Evolutionary conservation across 2,329 filamentous ascomycete species (phyloP), one percentile per base, ranked within the genome.

Genomic region (Alternaria triticina): DNA sequence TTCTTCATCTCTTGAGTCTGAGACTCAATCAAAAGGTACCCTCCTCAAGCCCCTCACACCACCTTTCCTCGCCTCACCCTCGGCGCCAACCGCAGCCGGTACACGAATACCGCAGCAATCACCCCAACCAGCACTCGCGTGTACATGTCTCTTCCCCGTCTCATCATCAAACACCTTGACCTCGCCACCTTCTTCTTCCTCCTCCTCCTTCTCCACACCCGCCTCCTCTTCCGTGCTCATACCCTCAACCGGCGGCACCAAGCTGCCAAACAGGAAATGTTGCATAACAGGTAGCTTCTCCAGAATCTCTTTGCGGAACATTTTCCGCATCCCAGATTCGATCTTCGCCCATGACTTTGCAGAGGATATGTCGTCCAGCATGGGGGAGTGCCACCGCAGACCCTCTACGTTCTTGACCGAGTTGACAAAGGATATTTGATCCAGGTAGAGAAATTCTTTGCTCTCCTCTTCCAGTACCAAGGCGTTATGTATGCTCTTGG

Each of bases 31-130:
- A 80, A 96, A 96, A 0, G 93, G 93, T 72, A 96, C 90, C 70
- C 92, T 87, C 68, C 93, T 87, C 70, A 96, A 78, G 15, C 83
- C 82, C 63, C 66, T 63, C 40, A 86, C 89, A 28, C 86, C 87
- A 70, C 85, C 85, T 83, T 96, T 98, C 84, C 88, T 90, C 86
- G 91, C 90, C 82, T 97, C 95, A 70, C 94, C 90, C 13, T 93
- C 93, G 1, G 96, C 96, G 27, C 94, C 96, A 61, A 98, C 87
- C 57, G 93, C 95, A 76, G 94, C 97, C 0, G 96, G 96, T 15
- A 99, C 96, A 73, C 97, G 95, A 80, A 99, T 99, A 25, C 96
- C 96, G 77, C 96, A 99, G 80, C 96, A 99, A 79, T 99, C 96
- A 6, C 95, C 95, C 92, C 96, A 99, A 47, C 85, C 86, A 57